These are phyloP conservation scores for Saturnispora hagleri DNA, from an alignment of 805 yeast genomes.

Conservation along the genomic window DNA sequence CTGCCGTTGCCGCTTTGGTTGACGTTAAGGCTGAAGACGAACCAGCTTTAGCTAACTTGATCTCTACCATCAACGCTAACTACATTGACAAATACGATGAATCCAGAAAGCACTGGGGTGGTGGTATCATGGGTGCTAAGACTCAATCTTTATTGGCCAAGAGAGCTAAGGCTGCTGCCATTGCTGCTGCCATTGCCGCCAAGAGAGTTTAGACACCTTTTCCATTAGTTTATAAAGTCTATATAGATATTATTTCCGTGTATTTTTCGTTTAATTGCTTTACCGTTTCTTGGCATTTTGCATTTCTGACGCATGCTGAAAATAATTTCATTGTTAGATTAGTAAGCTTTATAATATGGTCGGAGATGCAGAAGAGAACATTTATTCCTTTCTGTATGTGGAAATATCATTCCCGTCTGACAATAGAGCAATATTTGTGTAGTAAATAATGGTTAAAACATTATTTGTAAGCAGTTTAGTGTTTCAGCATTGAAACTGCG, in stretches of 20 bases:
- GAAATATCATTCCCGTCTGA: too few species aligned
- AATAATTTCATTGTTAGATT: too few species aligned
- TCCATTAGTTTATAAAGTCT: background rate
- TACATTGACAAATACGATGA: conserved; percentile 92
- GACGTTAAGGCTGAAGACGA: conserved; percentile 94
- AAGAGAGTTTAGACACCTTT: conserved; percentile 6
- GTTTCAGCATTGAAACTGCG: too few species aligned
- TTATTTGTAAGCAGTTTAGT: too few species aligned
- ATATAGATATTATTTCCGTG: background rate
- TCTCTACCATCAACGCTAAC: conserved; percentile 90
- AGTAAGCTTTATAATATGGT: too few species aligned
- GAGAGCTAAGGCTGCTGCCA: conserved; percentile 44
- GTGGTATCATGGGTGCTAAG: conserved; percentile 96
- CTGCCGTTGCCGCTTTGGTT: conserved; percentile 94
- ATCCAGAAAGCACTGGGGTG: conserved; percentile 98
- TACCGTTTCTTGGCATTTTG: background rate
- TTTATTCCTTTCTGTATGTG: too few species aligned
- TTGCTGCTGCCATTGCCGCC: conserved; percentile 59
- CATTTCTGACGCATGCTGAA: background rate
- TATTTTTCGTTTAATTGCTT: background rate
- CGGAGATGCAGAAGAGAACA: too few species aligned
- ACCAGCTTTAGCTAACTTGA: conserved; percentile 85
- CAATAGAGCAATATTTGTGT: too few species aligned
- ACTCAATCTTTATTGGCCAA: conserved; percentile 78
- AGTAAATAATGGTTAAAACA: too few species aligned